phyloP scores from a whole-genome alignment of 129 eudicot genomes.

The Flaveria linearis region DNA sequence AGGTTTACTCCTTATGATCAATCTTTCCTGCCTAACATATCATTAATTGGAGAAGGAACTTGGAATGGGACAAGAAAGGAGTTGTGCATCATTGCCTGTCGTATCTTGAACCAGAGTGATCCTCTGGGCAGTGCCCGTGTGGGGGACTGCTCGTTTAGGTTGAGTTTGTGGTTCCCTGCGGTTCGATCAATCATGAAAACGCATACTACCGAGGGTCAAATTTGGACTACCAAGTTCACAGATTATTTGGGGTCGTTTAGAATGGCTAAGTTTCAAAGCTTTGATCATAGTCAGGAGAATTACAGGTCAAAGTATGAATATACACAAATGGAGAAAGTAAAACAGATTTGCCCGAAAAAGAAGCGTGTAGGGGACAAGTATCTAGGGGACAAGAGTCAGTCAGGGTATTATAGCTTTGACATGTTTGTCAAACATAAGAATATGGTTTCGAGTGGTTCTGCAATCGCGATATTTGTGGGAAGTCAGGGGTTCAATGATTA shows the following conservation, averaged over 20 bases:
- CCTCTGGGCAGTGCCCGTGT: constrained; percentile 38
- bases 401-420: constrained; percentile 41
- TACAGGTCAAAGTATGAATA: constrained; percentile 53
- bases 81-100: constrained; percentile 53
- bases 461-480: constrained; percentile 48
- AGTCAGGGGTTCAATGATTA: constrained; percentile 25
- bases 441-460: constrained; percentile 47
- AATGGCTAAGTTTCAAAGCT: constrained; percentile 39
- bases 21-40: constrained; percentile 34
- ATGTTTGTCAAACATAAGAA: constrained; percentile 39
- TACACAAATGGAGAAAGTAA: constrained; percentile 51
- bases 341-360: constrained; percentile 32
- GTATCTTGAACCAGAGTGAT: constrained; percentile 38
- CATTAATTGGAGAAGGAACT: constrained; percentile 68
- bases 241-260: constrained; percentile 45
- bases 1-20: constrained; percentile 28
- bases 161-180: constrained; percentile 50
- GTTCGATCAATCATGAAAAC: constrained; percentile 48
- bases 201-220: constrained; percentile 46
- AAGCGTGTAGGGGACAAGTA: constrained; percentile 32
- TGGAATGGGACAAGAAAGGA: constrained; percentile 58
- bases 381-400: constrained; percentile 40
- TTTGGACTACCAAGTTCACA: constrained; percentile 55
- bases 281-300: constrained; percentile 15
- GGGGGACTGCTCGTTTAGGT: constrained; percentile 65